Percentiles rank a stretch among this genome's conserved stretches.
Conservation (phyloP, 2,329 filamentous ascomycete genomes). For the Neopestalotiopsis sp. region DNA sequence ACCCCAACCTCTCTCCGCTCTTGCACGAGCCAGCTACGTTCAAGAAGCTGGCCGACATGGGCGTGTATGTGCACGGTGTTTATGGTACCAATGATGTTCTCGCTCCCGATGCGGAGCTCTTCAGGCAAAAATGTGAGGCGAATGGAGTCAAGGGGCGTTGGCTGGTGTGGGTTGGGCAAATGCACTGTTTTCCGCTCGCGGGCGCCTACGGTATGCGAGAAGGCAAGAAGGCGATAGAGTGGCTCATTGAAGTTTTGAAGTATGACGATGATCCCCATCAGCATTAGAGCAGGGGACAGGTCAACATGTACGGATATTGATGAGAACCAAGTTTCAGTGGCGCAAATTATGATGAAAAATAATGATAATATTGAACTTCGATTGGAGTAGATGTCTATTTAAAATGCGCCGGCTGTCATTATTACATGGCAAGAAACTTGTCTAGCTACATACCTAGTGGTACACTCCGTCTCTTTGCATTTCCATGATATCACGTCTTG, state of each 20-base stretch:
- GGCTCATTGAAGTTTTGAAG: slow-evolving; percentile 43
- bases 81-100: slow-evolving; percentile 59
- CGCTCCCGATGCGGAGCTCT: slow-evolving; percentile 54
- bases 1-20: slow-evolving; percentile 53
- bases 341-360: background rate
- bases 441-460: background rate
- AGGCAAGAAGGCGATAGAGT: slow-evolving; percentile 49
- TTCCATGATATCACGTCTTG: background rate
- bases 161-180: slow-evolving; percentile 64
- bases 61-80: slow-evolving; percentile 56
- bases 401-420: background rate
- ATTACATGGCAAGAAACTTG: background rate
- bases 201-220: slow-evolving; percentile 54
- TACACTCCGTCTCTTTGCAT: background rate
- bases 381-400: background rate
- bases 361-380: background rate
- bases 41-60: slow-evolving; percentile 47
- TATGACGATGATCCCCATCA: background rate
- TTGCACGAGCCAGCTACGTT: slow-evolving; percentile 14
- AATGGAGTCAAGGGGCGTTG: slow-evolving; percentile 55
- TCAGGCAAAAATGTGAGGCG: slow-evolving; percentile 50
- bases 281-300: background rate
- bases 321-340: background rate
- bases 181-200: slow-evolving; percentile 64
- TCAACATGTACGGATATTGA: too few species aligned